Percentiles rank a stretch among this genome's conserved stretches.
These are phyloP conservation scores for Canna indica DNA, from an alignment of 176 grass and related monocot genomes.

Conservation along the genomic window DNA sequence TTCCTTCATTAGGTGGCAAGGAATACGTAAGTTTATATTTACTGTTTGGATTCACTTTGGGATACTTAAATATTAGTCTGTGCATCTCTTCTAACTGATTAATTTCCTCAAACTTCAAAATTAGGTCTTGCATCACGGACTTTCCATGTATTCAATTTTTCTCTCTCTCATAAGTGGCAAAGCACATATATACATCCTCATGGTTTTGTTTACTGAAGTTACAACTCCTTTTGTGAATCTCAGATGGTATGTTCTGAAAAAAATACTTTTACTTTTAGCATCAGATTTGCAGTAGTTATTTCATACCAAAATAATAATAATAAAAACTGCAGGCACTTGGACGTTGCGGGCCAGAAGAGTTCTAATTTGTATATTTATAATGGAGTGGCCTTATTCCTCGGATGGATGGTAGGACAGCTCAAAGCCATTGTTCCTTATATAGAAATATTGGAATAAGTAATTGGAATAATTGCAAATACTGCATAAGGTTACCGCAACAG, in stretches of 20 bases:
- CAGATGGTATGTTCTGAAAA: slow-evolving; percentile 49
- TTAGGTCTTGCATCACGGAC: slow-evolving; percentile 85
- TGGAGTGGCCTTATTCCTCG: slow-evolving; percentile 61
- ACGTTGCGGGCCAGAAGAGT: slow-evolving; percentile 51
- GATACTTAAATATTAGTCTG: neutral
- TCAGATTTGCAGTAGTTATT: neutral
- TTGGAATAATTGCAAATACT: too few relatives aligned
- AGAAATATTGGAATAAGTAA: too few relatives aligned
- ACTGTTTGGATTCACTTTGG: neutral
- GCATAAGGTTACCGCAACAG: too few relatives aligned
- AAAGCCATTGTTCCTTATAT: neutral
- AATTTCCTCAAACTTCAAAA: too few relatives aligned
- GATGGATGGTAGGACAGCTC: slow-evolving; percentile 54
- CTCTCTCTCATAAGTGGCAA: slow-evolving; percentile 64
- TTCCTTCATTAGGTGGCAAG: slow-evolving; percentile 76
- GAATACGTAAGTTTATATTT: slow-evolving; percentile 59
- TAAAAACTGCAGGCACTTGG: slow-evolving; percentile 57
- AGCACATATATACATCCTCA: slow-evolving; percentile 80
- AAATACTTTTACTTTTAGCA: neutral
- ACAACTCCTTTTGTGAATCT: slow-evolving; percentile 90
- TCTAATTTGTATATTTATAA: slow-evolving; percentile 55
- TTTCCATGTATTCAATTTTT: slow-evolving; percentile 66
- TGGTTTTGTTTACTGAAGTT: slow-evolving; percentile 74
- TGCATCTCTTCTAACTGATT: neutral
- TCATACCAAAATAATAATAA: too few relatives aligned